Base-by-base conservation (phyloP, 2,329 filamentous ascomycete genomes). In the Aureobasidium melanogenum region DNA sequence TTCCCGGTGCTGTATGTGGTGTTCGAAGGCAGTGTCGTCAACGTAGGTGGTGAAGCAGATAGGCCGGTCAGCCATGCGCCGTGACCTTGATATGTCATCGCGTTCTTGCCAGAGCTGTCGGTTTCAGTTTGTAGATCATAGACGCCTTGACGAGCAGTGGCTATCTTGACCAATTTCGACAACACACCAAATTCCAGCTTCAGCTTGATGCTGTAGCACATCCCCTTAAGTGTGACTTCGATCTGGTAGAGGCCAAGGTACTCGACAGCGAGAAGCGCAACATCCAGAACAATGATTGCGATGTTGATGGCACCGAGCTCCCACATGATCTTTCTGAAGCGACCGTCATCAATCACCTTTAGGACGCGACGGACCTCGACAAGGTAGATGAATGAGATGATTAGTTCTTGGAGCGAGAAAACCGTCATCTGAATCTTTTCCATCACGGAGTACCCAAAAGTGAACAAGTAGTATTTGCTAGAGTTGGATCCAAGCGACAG, bases 401-500 rank as follows among this genome's bases (percentile, higher is more conserved):
- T 64, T 22, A 68, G 67, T 59, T 77, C 75, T 60, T 77, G 76
- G 0, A 76, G 19, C 60, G 74, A 75, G 67, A 77, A 77, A 17
- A 70, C 71, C 9, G 70, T 68, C 74, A 78, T 76, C 64, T 78
- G 76, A 24, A 75, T 73, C 64, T 76, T 76, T 63, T 78, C 76
- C 73, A 76, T 76, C 54, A 77, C 68, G 22, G 69, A 72, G 65
- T 77, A 77, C 24, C 70, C 71, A 26, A 64, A 62, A 22, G 71
- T 68, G 61, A 73, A 72, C 55, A 47, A 8, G 62, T 66, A n/a
- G 58, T 30, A 34, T 59, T 58, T 52, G 30, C 61, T 64, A 0
- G 73, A 72, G 64, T 81, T 81, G 0, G 79, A 74, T 12, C 80
- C 83, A 63, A 78, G 84, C 2, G 81, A 80, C 32, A 87, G 70